Evolutionary conservation across 495 filamentous ascomycete species (phyloP), one percentile per base, ranked within the genome.

Genomic region (Tuber microsphaerosporum): DNA sequence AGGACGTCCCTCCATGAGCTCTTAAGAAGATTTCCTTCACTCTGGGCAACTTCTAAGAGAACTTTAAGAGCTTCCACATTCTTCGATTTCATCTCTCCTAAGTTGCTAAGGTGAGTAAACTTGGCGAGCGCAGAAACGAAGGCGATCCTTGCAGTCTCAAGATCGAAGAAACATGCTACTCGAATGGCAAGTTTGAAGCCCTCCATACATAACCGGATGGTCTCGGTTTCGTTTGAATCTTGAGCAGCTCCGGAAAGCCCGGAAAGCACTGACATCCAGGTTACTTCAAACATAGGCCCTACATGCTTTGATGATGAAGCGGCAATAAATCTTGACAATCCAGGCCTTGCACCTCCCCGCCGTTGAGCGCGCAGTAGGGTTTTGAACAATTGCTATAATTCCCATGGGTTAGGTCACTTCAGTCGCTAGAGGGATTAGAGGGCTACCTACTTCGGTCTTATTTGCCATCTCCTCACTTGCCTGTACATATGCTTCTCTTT

Each of bases 181-280:
- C 91, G 90, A 71, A 97, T 94, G 0, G 94, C 92, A 71, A 97
- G 87, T 83, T 94, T 97, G 86, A 97, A 91, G 5, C 95, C 95
- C 82, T 98, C 95, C 86, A 98, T 91, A 81, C 96, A 97, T 7
- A 96, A 85, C 81, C 89, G 91, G 82, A 97, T 94, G 31, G 93
- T 92, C 80, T 97, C 93, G 31, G 97, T 86, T 82, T 97, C 95
- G 73, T 96, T 91, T 0, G 92, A 92, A 82, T 94, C 93, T 80
- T 97, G 94, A 84, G 93, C 93, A 75, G 93, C 90, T 42, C 92
- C 93, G 5, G 95, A 97, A 41, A 98, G 87, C 0, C 93, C 93
- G 16, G 93, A 97, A 81, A 98, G 90, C 84, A 97, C 97, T 31
- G 94, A 95, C 94, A 97, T 99, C 95, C 95, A 99, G 0, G 93